phyloP scores from a whole-genome alignment of 352 stramenopile species.

The Vaucheria bursata region DNA sequence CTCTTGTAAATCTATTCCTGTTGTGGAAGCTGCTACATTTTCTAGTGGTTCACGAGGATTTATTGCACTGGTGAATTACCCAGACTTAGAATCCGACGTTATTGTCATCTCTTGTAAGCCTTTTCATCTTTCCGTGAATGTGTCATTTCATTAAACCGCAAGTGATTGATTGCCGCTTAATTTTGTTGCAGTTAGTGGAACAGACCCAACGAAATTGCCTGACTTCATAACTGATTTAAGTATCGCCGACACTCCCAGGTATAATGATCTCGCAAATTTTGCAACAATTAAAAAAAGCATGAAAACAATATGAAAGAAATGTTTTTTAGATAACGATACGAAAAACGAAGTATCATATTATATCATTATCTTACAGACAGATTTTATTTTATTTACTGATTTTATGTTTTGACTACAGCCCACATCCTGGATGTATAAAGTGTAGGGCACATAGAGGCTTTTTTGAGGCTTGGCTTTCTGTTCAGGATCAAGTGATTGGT shows the following conservation, averaged over 20 bases:
- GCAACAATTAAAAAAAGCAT: too few relatives aligned
- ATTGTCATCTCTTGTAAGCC: background rate
- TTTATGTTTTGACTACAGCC: too few relatives aligned
- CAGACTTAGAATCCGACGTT: background rate
- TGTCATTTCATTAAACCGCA: background rate
- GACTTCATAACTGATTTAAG: background rate
- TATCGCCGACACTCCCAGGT: background rate
- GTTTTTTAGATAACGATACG: too few relatives aligned
- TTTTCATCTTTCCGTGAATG: background rate
- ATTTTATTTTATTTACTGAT: too few relatives aligned
- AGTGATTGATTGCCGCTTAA: background rate
- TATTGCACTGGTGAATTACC: background rate
- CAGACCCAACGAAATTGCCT: background rate
- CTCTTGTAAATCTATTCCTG: background rate
- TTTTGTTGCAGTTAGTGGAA: background rate
- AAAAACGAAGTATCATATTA: too few relatives aligned
- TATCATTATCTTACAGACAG: too few relatives aligned
- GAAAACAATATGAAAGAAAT: too few relatives aligned
- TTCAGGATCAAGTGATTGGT: background rate
- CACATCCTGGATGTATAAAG: background rate
- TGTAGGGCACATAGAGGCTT: background rate
- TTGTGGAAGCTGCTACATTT: background rate
- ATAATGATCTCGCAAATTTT: too few relatives aligned
- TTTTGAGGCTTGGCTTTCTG: background rate
- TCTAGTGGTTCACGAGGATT: background rate